Conservation (phyloP, 192 early-diverging fungal genomes). For the Backusella circina region DNA sequence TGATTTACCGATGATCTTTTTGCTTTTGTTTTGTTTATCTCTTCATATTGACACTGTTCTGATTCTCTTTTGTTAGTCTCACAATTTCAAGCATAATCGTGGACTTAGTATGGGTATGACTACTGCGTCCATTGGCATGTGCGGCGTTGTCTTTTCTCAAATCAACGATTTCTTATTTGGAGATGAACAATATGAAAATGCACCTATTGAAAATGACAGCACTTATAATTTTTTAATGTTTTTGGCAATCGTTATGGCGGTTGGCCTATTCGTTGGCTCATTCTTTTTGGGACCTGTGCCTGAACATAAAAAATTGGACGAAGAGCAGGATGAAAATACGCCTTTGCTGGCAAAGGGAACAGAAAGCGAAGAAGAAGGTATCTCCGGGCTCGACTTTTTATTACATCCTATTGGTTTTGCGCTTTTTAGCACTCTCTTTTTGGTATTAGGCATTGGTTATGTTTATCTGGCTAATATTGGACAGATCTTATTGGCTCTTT, state of each 20-base stretch:
- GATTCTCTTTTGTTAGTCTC: conserved; percentile 2
- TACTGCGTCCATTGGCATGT: conserved; percentile 18
- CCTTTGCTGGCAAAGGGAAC: neutral
- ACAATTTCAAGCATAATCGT: conserved; percentile 29
- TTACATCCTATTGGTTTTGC: conserved; percentile 21
- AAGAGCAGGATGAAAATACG: neutral
- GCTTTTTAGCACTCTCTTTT: conserved; percentile 20
- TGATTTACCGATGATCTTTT: neutral
- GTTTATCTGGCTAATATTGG: conserved; percentile 27
- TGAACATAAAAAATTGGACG: neutral
- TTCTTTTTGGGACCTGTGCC: conserved; percentile 16
- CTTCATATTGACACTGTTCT: neutral
- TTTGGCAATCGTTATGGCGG: conserved; percentile 8
- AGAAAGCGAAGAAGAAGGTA: neutral
- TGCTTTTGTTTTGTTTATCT: neutral
- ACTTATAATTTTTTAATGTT: conserved; percentile 28
- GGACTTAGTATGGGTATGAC: conserved; percentile 24
- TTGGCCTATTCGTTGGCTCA: conserved; percentile 20
- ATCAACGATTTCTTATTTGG: conserved; percentile 22
- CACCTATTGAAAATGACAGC: neutral
- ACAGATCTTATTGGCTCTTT: conserved; percentile 12
- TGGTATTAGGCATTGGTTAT: conserved; percentile 26
- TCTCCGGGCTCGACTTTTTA: conserved; percentile 19
- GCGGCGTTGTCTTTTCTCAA: conserved; percentile 28
- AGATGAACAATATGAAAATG: neutral